Percentiles rank a stretch among this genome's conserved stretches.
Evolutionary conservation across 495 filamentous ascomycete species (phyloP).

Genomic region (Collariella sp.): DNA sequence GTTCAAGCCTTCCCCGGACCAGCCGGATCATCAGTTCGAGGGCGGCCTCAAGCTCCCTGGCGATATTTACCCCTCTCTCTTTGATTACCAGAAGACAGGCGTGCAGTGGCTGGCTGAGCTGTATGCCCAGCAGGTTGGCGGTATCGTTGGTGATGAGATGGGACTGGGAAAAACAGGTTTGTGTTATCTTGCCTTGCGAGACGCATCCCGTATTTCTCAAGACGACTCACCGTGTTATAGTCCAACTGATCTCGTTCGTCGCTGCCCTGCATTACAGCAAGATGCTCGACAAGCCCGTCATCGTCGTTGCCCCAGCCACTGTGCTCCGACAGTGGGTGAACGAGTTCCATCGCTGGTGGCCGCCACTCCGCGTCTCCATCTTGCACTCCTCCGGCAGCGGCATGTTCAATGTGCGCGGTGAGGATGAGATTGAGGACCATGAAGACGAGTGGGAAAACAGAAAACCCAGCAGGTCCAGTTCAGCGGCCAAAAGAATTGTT

Average conservation of each 20-base stretch:
- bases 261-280: slow-evolving; percentile 86
- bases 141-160: slow-evolving; percentile 97
- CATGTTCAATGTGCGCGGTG: slow-evolving; percentile 73
- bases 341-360: slow-evolving; percentile 98
- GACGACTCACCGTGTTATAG: slow-evolving; percentile 10
- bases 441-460: slow-evolving; percentile 39
- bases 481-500: slow-evolving; percentile 66
- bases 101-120: slow-evolving; percentile 97
- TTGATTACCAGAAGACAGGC: slow-evolving; percentile 91
- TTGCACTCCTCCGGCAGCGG: slow-evolving; percentile 91
- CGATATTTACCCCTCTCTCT: slow-evolving; percentile 81
- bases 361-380: slow-evolving; percentile 85
- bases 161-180: slow-evolving; percentile 77
- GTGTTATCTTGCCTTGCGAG: not conserved
- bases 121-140: slow-evolving; percentile 78
- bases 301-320: slow-evolving; percentile 88
- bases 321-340: slow-evolving; percentile 96
- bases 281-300: slow-evolving; percentile 69
- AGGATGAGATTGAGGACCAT: slow-evolving; percentile 63
- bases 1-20: slow-evolving; percentile 74
- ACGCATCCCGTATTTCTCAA: not conserved
- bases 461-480: slow-evolving; percentile 38
- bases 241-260: slow-evolving; percentile 86
- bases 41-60: slow-evolving; percentile 76
- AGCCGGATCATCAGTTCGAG: slow-evolving; percentile 61